Evolutionary conservation across 2,329 filamentous ascomycete genomes (phyloP), one percentile per base, ranked within the genome.

Genomic region (Exophiala lecanii-corni): DNA sequence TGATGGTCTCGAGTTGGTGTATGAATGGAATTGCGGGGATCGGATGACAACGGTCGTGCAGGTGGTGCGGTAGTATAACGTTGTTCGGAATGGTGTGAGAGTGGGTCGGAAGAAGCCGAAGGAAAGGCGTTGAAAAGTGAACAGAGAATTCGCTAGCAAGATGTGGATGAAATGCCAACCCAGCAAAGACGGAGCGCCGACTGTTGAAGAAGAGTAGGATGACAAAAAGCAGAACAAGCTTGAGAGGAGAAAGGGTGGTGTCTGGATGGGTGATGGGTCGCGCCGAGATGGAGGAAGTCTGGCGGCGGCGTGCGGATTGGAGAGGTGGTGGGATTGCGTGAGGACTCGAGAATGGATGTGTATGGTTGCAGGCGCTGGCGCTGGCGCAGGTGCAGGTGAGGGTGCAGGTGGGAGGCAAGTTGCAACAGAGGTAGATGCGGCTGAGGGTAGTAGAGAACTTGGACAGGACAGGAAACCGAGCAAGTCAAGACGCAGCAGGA

Each of bases 101-200:
- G 36, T 26, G 15, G 17, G 36, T 25, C 19, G 9, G 26, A 17
- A 33, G 26, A 5, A 12, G 39, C 18, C n/a, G 6, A 17, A 5
- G 9, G 26, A 23, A 17, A 33, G 13, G 19, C 9, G 23, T 46
- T 18, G 36, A 44, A 50, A 40, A 41, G 39, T 44, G 43, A 39
- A 44, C n/a, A n/a, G 45, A 51, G 32, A 45, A 51, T 32, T 44
- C 42, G 49, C 49, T 51, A 51, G 45, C 49, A 51, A 47, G 45
- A 47, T 49, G 23, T 26, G 23, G 23, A 26, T 46, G 45, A 37
- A 49, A 46, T n/a, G 45, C 49, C 49, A 51, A 49, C 49, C 49
- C 46, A 46, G 45, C 18, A 47, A 39, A 47, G 40, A 32, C 40
- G 47, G 33, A 37, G 39, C 36, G 30, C 20, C 41, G 40, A 12